Percentiles rank a stretch among this genome's conserved stretches.
Evolutionary conservation across 2,329 filamentous ascomycete genomes (phyloP).

Genomic region (Diplodia mutila): DNA sequence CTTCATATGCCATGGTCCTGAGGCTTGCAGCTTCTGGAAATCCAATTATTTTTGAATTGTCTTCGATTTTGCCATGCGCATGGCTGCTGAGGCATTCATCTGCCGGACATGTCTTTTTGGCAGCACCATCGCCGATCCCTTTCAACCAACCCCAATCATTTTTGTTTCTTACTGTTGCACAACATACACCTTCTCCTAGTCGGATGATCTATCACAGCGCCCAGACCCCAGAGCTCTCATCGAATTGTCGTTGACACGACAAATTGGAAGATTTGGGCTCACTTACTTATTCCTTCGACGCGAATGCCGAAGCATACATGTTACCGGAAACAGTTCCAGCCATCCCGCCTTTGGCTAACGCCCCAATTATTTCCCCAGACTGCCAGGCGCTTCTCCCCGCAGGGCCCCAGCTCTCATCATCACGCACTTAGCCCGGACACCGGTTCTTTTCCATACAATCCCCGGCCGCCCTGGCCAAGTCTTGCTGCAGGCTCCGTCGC

Average conservation of each 20-base stretch:
- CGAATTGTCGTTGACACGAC: background rate
- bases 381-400: background rate
- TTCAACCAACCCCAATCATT: background rate
- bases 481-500: background rate
- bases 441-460: background rate
- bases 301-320: background rate
- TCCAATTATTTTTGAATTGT: background rate
- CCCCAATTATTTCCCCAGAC: background rate
- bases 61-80: background rate
- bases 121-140: background rate
- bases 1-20: background rate
- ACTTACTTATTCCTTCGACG: background rate
- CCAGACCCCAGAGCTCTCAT: background rate
- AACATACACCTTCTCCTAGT: background rate
- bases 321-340: background rate
- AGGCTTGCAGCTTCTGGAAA: background rate
- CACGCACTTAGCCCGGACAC: background rate
- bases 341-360: conserved; percentile 10
- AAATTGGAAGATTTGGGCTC: background rate
- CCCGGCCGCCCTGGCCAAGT: background rate
- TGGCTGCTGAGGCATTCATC: background rate
- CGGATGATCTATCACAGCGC: background rate
- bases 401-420: background rate
- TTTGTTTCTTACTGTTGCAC: background rate
- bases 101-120: background rate